phyloP scores from a whole-genome alignment of 108 stramenopile species.

The Fragilaria crotonensis region DNA sequence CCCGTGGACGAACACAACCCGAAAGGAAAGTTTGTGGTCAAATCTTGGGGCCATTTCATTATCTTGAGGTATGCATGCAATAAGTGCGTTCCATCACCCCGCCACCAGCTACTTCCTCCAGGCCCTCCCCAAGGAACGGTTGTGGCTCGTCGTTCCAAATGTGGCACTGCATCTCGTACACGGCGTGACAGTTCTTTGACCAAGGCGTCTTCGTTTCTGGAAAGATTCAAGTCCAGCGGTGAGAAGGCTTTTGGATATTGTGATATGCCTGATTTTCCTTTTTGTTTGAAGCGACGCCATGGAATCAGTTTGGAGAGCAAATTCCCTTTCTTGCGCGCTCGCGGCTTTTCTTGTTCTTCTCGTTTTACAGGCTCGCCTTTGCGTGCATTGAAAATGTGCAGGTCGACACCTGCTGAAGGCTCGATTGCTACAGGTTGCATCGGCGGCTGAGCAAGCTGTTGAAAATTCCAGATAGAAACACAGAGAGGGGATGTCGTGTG shows the following conservation, averaged over 20 bases:
- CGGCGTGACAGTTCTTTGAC: background rate
- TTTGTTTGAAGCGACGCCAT: too few species aligned
- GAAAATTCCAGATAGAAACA: too few species aligned
- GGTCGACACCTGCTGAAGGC: too few species aligned
- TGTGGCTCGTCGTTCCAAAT: conserved; percentile 13
- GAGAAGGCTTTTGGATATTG: background rate
- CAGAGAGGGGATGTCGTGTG: too few species aligned
- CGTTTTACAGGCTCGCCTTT: too few species aligned
- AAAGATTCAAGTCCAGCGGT: background rate
- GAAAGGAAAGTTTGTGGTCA: conserved; percentile 53
- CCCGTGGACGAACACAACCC: conserved; percentile 37
- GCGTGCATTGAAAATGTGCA: too few species aligned
- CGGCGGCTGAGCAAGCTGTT: too few species aligned
- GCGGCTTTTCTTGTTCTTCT: too few species aligned
- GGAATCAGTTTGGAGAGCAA: too few species aligned
- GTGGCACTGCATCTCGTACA: background rate
- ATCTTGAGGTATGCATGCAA: conserved; percentile 32
- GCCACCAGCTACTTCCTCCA: conserved; percentile 1
- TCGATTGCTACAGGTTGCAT: too few species aligned
- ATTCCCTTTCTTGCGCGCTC: too few species aligned
- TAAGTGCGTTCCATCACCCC: conserved; percentile 2
- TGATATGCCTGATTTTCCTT: too few species aligned
- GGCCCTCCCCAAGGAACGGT: conserved; percentile 24
- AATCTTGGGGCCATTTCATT: conserved; percentile 31
- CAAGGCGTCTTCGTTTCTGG: background rate